Conservation (phyloP, 306 rosid species). For the Cicer cuneatum region DNA sequence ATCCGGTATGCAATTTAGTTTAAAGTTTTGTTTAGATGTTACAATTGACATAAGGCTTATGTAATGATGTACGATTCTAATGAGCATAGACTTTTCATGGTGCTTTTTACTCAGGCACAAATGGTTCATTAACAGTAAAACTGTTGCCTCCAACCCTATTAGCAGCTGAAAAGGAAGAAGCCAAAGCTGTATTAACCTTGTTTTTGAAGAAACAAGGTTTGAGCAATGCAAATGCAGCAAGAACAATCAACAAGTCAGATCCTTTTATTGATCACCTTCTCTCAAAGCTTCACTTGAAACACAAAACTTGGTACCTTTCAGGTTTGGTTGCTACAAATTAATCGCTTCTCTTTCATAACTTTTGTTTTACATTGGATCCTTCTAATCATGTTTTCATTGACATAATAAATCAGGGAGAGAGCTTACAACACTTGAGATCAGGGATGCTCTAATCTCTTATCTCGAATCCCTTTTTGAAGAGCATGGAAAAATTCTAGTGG, state of each 20-base stretch:
- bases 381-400: conserved; percentile 39
- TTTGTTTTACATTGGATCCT: conserved; percentile 30
- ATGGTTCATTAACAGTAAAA: conserved; percentile 58
- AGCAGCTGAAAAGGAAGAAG: conserved; percentile 94
- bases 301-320: conserved; percentile 90
- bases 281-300: conserved; percentile 78
- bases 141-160: conserved; percentile 65
- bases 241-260: conserved; percentile 79
- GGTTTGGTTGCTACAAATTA: conserved; percentile 67
- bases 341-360: conserved; percentile 24
- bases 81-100: neutral
- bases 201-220: conserved; percentile 88
- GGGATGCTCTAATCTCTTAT: conserved; percentile 78
- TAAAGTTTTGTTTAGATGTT: conserved; percentile 10
- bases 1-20: conserved; percentile 57
- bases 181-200: conserved; percentile 82
- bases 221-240: conserved; percentile 73
- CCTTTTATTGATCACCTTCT: conserved; percentile 75
- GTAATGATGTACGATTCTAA: conserved; percentile 30
- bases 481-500: conserved; percentile 60
- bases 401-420: conserved; percentile 73
- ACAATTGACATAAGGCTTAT: conserved; percentile 30
- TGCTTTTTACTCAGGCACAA: conserved; percentile 51
- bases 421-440: conserved; percentile 90
- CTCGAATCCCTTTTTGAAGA: conserved; percentile 81